phyloP scores from a whole-genome alignment of 495 filamentous ascomycete genomes.

The Penicillium tannophilum region DNA sequence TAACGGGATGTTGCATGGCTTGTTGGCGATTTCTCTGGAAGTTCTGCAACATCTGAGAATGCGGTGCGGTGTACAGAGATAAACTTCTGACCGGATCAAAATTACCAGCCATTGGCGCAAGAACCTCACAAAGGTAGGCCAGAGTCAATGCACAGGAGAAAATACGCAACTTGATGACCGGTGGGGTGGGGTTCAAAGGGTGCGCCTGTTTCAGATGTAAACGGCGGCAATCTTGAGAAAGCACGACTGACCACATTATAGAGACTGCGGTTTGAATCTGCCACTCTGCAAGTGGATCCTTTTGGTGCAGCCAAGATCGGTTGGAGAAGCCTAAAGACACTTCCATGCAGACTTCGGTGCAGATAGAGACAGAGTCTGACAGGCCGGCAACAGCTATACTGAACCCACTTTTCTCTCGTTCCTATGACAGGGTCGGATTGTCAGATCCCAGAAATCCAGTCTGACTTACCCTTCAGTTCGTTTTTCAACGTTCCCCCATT shows the following conservation, averaged over 20 bases:
- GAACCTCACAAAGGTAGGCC: background rate
- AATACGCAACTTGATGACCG: background rate
- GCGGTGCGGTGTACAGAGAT: constrained; percentile 20
- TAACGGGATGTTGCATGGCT: constrained; percentile 31
- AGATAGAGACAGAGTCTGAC: constrained; percentile 21
- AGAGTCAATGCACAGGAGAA: constrained; percentile 10
- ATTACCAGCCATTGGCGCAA: constrained; percentile 2
- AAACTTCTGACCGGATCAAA: constrained; percentile 28
- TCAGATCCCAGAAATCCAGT: constrained; percentile 15
- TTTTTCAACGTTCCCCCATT: constrained; percentile 21
- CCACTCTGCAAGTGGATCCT: constrained; percentile 10
- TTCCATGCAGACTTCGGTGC: constrained; percentile 48
- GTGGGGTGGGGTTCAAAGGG: background rate
- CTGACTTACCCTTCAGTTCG: constrained; percentile 16
- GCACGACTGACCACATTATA: background rate
- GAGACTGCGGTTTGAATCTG: constrained; percentile 21
- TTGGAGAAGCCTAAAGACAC: constrained; percentile 28
- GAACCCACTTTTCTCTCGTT: constrained; percentile 14
- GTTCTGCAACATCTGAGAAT: constrained; percentile 9
- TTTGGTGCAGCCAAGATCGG: background rate
- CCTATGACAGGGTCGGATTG: constrained; percentile 3
- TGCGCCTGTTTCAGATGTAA: background rate
- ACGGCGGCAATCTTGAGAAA: background rate
- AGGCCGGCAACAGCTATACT: constrained; percentile 25
- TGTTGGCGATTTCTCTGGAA: constrained; percentile 24